A percentile compares a stretch with the other conserved stretches of the same genome.
These are phyloP conservation scores for Babesia gibsoni DNA, from an alignment of 169 alveolate species.

Conservation along the genomic window DNA sequence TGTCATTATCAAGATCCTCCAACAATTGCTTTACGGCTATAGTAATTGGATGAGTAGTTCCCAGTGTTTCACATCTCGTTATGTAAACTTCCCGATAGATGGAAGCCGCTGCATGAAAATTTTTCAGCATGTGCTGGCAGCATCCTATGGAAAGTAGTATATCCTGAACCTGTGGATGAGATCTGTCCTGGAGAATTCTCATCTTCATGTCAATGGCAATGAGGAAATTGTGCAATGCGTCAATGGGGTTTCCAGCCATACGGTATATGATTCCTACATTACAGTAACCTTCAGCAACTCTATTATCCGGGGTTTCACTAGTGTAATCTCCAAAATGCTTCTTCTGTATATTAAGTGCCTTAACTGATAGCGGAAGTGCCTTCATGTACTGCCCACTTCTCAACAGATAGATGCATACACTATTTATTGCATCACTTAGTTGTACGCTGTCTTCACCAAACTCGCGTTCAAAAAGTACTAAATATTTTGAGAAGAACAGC, in stretches of 20 bases:
- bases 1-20: constrained; percentile 57
- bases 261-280: constrained; percentile 77
- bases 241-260: constrained; percentile 74
- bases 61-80: constrained; percentile 70
- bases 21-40: constrained; percentile 65
- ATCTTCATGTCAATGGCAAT: constrained; percentile 82
- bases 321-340: constrained; percentile 72
- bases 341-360: constrained; percentile 68
- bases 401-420: constrained; percentile 69
- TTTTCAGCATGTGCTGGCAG: constrained; percentile 77
- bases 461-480: constrained; percentile 19
- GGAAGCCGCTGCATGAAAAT: constrained; percentile 74
- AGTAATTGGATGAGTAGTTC: constrained; percentile 76
- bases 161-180: constrained; percentile 76
- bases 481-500: constrained; percentile 56
- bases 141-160: constrained; percentile 79
- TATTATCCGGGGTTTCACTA: constrained; percentile 67
- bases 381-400: constrained; percentile 67
- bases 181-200: constrained; percentile 76
- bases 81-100: constrained; percentile 78
- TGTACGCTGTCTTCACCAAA: constrained; percentile 45
- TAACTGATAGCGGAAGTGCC: constrained; percentile 68
- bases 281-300: constrained; percentile 81
- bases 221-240: constrained; percentile 75
- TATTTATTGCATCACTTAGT: constrained; percentile 68